phyloP scores from a whole-genome alignment of 139 green algal species.

The Monoraphidium neglectum region DNA sequence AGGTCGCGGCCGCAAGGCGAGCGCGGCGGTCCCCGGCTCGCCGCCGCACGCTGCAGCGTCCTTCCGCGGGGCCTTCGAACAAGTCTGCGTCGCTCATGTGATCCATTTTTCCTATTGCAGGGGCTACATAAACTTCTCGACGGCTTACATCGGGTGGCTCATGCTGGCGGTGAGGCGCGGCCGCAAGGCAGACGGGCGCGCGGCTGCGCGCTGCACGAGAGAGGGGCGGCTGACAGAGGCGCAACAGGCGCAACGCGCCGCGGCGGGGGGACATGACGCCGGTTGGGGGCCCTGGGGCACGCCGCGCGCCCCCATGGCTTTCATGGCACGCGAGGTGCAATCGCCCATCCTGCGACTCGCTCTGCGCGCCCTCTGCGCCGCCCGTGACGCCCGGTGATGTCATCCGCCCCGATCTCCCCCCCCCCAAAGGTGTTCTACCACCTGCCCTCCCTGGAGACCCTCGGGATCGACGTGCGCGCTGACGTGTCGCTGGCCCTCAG shows the following conservation, averaged over 20 bases:
- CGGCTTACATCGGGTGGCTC: background rate
- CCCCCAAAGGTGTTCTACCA: conserved; percentile 73
- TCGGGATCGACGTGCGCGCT: conserved; percentile 80
- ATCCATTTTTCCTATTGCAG: background rate
- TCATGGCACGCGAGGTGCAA: no score
- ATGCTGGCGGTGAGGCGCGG: background rate
- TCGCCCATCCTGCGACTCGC: no score
- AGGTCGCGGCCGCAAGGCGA: no score
- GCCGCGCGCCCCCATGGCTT: no score
- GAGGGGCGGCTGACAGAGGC: background rate
- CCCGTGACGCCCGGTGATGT: background rate
- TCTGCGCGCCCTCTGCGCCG: no score
- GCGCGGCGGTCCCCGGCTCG: background rate
- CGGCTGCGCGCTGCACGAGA: background rate
- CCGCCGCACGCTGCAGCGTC: background rate
- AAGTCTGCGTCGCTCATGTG: background rate
- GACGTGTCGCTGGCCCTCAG: conserved; percentile 74
- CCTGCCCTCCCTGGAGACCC: conserved; percentile 69
- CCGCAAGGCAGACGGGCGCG: background rate
- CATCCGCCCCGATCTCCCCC: background rate
- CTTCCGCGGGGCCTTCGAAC: background rate
- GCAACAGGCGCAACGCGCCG: background rate
- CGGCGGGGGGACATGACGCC: no score
- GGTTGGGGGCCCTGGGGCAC: no score
- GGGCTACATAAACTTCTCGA: background rate